phyloP scores from a whole-genome alignment of 2,329 filamentous ascomycete genomes.

The Apiospora phragmitis region DNA sequence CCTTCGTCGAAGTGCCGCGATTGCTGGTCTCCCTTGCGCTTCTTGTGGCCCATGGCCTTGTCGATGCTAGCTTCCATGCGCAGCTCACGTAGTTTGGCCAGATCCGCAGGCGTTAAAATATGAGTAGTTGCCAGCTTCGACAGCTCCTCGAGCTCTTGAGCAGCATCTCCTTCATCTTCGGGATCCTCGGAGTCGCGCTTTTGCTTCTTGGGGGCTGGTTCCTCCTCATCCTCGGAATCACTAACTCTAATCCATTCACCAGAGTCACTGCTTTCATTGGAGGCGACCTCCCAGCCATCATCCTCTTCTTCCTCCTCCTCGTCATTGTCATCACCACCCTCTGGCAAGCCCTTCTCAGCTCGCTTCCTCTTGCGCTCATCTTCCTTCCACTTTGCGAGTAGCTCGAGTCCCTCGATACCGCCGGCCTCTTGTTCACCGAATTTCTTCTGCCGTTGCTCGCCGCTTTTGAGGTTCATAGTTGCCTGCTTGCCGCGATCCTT shows the following conservation, averaged over 20 bases:
- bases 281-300: conserved; percentile 62
- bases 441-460: conserved; percentile 72
- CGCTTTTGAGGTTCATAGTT: conserved; percentile 75
- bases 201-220: conserved; percentile 65
- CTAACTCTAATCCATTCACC: conserved; percentile 93
- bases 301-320: conserved; percentile 58
- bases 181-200: conserved; percentile 44
- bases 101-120: conserved; percentile 91
- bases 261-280: conserved; percentile 65
- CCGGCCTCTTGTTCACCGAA: conserved; percentile 83
- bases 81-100: conserved; percentile 91
- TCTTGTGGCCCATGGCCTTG: conserved; percentile 54
- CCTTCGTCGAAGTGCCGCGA: conserved; percentile 79
- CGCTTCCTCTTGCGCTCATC: conserved; percentile 78
- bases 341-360: conserved; percentile 66
- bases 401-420: conserved; percentile 86
- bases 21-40: conserved; percentile 49
- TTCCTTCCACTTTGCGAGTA: conserved; percentile 91
- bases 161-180: conserved; percentile 29
- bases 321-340: conserved; percentile 60
- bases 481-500: conserved; percentile 90
- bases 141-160: conserved; percentile 46
- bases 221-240: conserved; percentile 79
- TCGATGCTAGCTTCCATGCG: conserved; percentile 72
- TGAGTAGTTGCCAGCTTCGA: conserved; percentile 86